phyloP scores from a whole-genome alignment of 2,329 filamentous ascomycete species.

The Colletotrichum plurivorum region DNA sequence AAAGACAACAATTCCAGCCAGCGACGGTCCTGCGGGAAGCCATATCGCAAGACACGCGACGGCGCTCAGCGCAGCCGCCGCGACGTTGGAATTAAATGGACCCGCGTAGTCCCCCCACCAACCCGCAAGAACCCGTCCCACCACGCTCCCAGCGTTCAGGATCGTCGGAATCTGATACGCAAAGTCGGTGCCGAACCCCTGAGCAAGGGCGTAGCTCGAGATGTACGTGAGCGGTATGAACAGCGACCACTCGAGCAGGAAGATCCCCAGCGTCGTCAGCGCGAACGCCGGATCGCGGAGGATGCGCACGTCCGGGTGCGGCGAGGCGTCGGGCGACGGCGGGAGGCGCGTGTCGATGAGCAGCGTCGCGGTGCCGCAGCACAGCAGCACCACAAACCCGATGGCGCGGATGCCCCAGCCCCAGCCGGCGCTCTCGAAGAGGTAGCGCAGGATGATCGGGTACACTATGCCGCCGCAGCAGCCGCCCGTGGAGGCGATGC shows the following conservation, averaged over 20 bases:
- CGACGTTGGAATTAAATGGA: slow-evolving; percentile 85
- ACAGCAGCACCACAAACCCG: slow-evolving; percentile 62
- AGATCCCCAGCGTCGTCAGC: slow-evolving; percentile 76
- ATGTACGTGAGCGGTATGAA: slow-evolving; percentile 88
- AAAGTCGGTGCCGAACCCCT: slow-evolving; percentile 75
- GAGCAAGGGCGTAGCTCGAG: slow-evolving; percentile 78
- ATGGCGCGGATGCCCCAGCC: slow-evolving; percentile 64
- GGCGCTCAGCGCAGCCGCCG: slow-evolving; percentile 72
- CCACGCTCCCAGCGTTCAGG: slow-evolving; percentile 83
- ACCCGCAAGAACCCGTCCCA: slow-evolving; percentile 85
- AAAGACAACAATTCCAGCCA: slow-evolving; percentile 79
- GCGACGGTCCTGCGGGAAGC: slow-evolving; percentile 74
- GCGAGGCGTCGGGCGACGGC: slow-evolving; percentile 68
- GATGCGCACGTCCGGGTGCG: slow-evolving; percentile 75
- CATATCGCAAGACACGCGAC: slow-evolving; percentile 80
- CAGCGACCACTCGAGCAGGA: slow-evolving; percentile 80
- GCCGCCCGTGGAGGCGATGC: slow-evolving; percentile 83
- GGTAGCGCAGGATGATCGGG: slow-evolving; percentile 64
- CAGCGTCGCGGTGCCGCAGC: slow-evolving; percentile 60
- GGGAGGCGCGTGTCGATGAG: slow-evolving; percentile 72
- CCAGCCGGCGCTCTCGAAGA: slow-evolving; percentile 54
- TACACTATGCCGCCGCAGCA: slow-evolving; percentile 79
- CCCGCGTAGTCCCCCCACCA: slow-evolving; percentile 86
- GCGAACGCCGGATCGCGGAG: slow-evolving; percentile 73
- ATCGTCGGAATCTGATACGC: slow-evolving; percentile 85